A percentile compares a stretch with the other conserved stretches of the same genome.
These are phyloP conservation scores for Viola pubescens DNA, from an alignment of 441 rosid genomes.

Conservation along the genomic window DNA sequence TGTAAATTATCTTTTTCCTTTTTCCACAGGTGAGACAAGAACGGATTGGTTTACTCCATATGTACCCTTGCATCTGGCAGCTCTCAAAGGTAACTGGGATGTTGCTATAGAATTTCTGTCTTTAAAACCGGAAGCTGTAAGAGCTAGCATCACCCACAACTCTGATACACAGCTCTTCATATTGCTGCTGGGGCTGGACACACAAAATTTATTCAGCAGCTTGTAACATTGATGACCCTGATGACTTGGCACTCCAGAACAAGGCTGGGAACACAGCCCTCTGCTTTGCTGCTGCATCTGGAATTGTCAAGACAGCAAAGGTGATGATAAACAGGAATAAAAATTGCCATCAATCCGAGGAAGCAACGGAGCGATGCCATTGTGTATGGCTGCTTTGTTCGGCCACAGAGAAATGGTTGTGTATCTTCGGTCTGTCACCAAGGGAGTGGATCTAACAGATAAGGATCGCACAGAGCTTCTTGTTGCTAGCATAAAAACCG, in stretches of 20 bases:
- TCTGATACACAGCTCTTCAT: constrained; percentile 39
- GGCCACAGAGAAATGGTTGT: constrained; percentile 37
- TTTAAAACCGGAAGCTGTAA: constrained; percentile 23
- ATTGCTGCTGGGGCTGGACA: constrained; percentile 38
- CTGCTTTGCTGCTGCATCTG: constrained; percentile 36
- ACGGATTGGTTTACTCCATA: background rate
- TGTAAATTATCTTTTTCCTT: too few relatives aligned
- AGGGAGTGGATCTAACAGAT: too few relatives aligned
- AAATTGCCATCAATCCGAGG: constrained; percentile 25
- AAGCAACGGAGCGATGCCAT: constrained; percentile 26
- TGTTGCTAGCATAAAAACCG: constrained; percentile 28
- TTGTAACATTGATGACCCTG: constrained; percentile 24
- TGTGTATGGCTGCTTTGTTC: constrained; percentile 33
- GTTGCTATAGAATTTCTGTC: constrained; percentile 20
- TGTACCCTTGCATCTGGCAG: constrained; percentile 27
- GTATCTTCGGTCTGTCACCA: constrained; percentile 19
- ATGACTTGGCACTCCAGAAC: constrained; percentile 27
- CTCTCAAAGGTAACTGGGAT: constrained; percentile 37
- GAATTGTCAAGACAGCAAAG: constrained; percentile 28
- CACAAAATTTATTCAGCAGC: constrained; percentile 25
- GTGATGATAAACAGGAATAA: constrained; percentile 27
- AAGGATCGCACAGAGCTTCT: constrained; percentile 25
- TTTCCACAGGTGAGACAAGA: too few relatives aligned
- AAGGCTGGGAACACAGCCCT: constrained; percentile 34
- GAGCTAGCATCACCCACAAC: constrained; percentile 23